Percentiles rank a stretch among this genome's conserved stretches.
Conservation (phyloP, 257 asterid species). For the Catharanthus roseus region DNA sequence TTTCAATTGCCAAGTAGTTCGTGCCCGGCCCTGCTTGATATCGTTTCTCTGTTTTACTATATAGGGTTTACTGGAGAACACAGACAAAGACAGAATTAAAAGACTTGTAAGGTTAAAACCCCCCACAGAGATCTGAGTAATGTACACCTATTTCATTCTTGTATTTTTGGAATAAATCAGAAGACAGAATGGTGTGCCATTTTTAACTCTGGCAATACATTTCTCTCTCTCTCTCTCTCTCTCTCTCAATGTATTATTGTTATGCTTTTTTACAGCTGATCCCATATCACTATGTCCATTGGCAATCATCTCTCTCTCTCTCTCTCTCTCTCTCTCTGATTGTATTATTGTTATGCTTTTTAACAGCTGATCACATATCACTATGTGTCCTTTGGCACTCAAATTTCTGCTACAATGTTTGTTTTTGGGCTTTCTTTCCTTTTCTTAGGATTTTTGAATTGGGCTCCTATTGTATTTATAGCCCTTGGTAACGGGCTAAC, state of each 20-base stretch:
- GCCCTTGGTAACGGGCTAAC: too few relatives aligned
- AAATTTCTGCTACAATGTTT: too few relatives aligned
- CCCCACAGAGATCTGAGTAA: conserved; percentile 37
- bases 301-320: too few relatives aligned
- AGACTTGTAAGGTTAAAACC: conserved; percentile 42
- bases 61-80: conserved; percentile 47
- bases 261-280: too few relatives aligned
- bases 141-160: neutral
- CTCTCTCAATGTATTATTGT: neutral
- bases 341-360: too few relatives aligned
- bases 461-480: too few relatives aligned
- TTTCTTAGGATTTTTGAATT: neutral
- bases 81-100: conserved; percentile 44
- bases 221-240: neutral
- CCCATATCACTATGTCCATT: too few relatives aligned
- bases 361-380: too few relatives aligned
- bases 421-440: neutral
- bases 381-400: too few relatives aligned
- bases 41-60: neutral
- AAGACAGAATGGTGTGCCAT: neutral
- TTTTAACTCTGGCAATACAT: neutral
- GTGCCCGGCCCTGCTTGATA: too few relatives aligned
- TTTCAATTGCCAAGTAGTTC: neutral
- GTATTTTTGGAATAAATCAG: neutral
- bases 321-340: too few relatives aligned